Evolutionary conservation across 768 basidiomycete genomes (phyloP).

Genomic region (Suillus cothurnatus): DNA sequence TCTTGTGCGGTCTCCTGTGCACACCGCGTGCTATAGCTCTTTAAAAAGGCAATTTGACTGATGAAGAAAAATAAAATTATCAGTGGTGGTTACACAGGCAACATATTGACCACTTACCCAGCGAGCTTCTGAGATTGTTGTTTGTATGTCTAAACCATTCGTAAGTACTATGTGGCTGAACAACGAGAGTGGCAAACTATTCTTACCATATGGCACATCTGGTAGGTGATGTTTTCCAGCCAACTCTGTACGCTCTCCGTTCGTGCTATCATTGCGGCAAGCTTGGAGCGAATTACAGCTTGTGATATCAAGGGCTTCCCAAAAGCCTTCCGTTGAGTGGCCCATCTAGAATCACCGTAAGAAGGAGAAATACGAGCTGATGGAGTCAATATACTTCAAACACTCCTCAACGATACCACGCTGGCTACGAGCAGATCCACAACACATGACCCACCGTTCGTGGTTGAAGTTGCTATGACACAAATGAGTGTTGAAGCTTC

Average conservation of each 20-base stretch:
- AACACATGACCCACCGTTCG: constrained; percentile 92
- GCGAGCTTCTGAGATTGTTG: constrained; percentile 74
- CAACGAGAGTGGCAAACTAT: not conserved
- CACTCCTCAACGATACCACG: constrained; percentile 79
- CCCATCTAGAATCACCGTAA: constrained; percentile 58
- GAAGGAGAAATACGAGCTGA: not conserved
- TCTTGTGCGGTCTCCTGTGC: constrained; percentile 83
- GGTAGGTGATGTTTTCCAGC: constrained; percentile 85
- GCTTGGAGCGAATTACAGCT: constrained; percentile 84
- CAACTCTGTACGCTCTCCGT: constrained; percentile 82
- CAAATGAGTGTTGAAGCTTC: not conserved
- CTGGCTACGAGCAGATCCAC: constrained; percentile 70
- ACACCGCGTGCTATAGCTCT: constrained; percentile 73
- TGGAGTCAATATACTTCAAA: constrained; percentile 53
- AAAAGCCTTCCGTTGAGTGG: constrained; percentile 86
- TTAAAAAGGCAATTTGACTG: constrained; percentile 78
- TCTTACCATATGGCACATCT: constrained; percentile 81
- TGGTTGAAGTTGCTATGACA: constrained; percentile 85
- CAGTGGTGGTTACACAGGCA: not conserved
- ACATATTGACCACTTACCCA: constrained; percentile 46
- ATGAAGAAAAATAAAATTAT: constrained; percentile 22
- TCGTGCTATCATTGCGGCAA: constrained; percentile 88
- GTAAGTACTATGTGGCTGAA: constrained; percentile 8
- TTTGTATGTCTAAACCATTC: constrained; percentile 53
- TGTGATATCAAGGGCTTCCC: constrained; percentile 85